These are phyloP conservation scores for Gastrolobium villosum DNA, from an alignment of 306 rosid species.

Conservation along the genomic window DNA sequence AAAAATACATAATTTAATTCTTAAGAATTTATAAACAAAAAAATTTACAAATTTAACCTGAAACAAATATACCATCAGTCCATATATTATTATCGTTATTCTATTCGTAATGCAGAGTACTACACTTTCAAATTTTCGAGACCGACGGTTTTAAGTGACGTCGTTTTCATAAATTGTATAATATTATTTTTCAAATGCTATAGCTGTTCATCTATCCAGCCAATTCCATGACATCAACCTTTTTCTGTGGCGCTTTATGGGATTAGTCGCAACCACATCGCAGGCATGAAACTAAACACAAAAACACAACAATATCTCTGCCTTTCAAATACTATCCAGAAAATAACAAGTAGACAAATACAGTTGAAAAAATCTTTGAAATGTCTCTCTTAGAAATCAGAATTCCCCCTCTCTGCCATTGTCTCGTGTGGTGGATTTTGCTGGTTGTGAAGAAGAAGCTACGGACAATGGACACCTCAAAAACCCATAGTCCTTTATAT, in stretches of 20 bases:
- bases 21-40: too few relatives aligned
- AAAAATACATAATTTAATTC: too few relatives aligned
- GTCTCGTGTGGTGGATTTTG: not conserved
- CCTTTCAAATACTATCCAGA: not conserved
- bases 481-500: not conserved
- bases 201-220: too few relatives aligned
- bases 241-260: not conserved
- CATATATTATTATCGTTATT: too few relatives aligned
- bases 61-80: too few relatives aligned
- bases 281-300: not conserved
- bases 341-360: slow-evolving; percentile 17
- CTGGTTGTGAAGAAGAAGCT: not conserved
- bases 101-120: too few relatives aligned
- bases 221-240: not conserved
- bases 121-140: too few relatives aligned
- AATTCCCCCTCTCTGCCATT: not conserved
- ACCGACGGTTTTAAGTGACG: too few relatives aligned
- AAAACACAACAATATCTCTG: not conserved
- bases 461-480: slow-evolving; percentile 7
- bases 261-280: not conserved
- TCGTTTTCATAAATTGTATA: too few relatives aligned
- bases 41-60: too few relatives aligned
- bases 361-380: not conserved
- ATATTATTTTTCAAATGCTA: too few relatives aligned
- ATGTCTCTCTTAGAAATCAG: not conserved